A percentile compares a stretch with the other conserved stretches of the same genome.
Conservation (phyloP, 2,329 filamentous ascomycete species). For the Cytospora leucostoma region DNA sequence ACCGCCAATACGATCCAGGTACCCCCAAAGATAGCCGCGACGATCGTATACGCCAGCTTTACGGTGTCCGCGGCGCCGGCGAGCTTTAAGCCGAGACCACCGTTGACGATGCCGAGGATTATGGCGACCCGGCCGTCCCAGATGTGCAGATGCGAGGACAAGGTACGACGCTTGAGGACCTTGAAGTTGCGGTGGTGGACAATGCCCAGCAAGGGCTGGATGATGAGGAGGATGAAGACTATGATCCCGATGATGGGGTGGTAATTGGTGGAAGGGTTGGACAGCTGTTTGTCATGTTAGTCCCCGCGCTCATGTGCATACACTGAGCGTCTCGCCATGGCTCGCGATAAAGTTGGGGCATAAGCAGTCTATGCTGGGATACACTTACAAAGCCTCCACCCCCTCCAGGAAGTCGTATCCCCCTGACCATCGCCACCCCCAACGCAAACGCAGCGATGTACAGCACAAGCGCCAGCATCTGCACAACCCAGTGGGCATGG, state of each 20-base stretch:
- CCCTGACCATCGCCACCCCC: slow-evolving; percentile 44
- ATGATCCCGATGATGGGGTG: slow-evolving; percentile 52
- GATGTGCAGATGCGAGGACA: slow-evolving; percentile 47
- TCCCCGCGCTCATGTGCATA: neutral
- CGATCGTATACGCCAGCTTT: slow-evolving; percentile 42
- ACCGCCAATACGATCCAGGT: slow-evolving; percentile 42
- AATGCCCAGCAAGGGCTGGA: slow-evolving; percentile 46
- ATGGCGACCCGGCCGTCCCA: slow-evolving; percentile 45
- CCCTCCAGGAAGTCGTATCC: slow-evolving; percentile 37
- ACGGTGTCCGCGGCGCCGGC: slow-evolving; percentile 34
- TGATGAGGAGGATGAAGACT: slow-evolving; percentile 41
- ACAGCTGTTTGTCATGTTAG: slow-evolving; percentile 33
- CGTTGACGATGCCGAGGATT: slow-evolving; percentile 47
- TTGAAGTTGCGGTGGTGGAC: slow-evolving; percentile 47
- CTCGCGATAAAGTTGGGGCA: neutral
- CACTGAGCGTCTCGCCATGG: neutral
- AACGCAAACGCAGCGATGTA: slow-evolving; percentile 44
- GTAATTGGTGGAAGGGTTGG: slow-evolving; percentile 37
- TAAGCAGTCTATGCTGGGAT: neutral
- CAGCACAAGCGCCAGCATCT: slow-evolving; percentile 41
- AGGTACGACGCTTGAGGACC: slow-evolving; percentile 39
- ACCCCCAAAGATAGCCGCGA: slow-evolving; percentile 41
- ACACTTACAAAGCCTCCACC: slow-evolving; percentile 38
- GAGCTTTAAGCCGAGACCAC: slow-evolving; percentile 46
- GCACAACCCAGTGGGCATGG: slow-evolving; percentile 43